Percentiles rank a stretch among this genome's conserved stretches.
Conservation (phyloP, 208 protist species). For the Acanthamoeba healyi region DNA sequence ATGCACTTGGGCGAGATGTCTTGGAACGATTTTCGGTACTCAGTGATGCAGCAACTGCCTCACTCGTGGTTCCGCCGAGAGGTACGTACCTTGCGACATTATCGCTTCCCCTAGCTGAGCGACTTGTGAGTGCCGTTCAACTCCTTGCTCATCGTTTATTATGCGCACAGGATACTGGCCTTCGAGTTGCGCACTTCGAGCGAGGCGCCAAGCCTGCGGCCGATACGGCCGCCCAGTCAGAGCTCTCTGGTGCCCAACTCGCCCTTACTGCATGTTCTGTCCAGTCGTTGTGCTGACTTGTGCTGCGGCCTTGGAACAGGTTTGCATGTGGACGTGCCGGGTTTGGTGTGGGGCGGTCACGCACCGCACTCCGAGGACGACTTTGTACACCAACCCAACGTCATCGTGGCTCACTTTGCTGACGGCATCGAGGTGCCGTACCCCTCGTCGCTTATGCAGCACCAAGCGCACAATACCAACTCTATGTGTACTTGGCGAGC, state of each 20-base stretch:
- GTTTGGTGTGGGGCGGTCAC: conserved; percentile 39
- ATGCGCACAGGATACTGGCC: conserved; percentile 46
- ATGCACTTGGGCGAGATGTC: conserved; percentile 83
- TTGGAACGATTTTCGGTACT: conserved; percentile 77
- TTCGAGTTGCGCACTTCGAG: conserved; percentile 74
- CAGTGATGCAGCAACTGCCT: conserved; percentile 71
- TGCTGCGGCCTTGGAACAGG: background rate
- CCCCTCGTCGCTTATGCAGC: background rate
- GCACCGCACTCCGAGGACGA: conserved; percentile 26
- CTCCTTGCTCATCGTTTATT: too few relatives aligned
- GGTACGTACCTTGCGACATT: background rate
- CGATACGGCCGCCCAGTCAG: background rate
- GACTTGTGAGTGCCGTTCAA: too few relatives aligned
- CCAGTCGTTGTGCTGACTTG: too few relatives aligned
- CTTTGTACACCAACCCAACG: conserved; percentile 78
- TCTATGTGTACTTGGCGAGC: background rate
- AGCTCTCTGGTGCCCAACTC: background rate
- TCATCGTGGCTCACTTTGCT: conserved; percentile 78
- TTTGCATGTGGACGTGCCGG: conserved; percentile 15
- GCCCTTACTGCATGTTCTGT: too few relatives aligned
- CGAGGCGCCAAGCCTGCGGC: conserved; percentile 11
- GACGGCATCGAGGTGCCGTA: conserved; percentile 78
- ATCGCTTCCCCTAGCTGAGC: background rate
- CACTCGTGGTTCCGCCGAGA: conserved; percentile 74
- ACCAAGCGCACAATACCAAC: background rate